Evolutionary conservation across 2,329 filamentous ascomycete species (phyloP).

Genomic region (Botrytis porri): DNA sequence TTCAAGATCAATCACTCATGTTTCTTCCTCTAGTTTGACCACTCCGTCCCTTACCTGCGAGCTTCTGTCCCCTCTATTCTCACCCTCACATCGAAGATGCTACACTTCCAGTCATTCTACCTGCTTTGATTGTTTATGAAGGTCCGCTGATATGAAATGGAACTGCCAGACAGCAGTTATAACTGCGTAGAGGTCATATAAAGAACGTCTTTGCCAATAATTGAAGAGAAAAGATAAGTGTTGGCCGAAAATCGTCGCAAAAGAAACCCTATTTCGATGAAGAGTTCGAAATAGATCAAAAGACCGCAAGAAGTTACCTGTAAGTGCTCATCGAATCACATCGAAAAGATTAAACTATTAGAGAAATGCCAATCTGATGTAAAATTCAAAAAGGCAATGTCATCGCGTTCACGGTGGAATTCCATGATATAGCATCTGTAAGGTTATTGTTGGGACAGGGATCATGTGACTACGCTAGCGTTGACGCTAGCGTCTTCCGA

Average conservation of each 20-base stretch:
- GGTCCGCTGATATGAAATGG: not conserved
- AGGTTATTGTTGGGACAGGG: too few relatives aligned
- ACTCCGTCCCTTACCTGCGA: rapidly evolving
- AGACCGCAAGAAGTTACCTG: too few relatives aligned
- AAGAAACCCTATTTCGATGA: rapidly evolving
- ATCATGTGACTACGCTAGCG: too few relatives aligned
- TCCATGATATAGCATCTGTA: too few relatives aligned
- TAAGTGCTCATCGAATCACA: not conserved
- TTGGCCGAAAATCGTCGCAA: not conserved
- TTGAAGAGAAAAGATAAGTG: not conserved
- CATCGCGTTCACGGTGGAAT: too few relatives aligned
- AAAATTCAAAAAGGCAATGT: not conserved
- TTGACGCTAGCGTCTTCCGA: too few relatives aligned
- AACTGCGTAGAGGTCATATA: rapidly evolving
- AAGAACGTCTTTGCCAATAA: not conserved
- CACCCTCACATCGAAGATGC: rapidly evolving
- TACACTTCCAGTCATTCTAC: rapidly evolving
- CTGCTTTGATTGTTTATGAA: not conserved
- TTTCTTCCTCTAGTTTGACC: not conserved
- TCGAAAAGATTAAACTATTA: too few relatives aligned
- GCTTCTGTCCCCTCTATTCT: rapidly evolving
- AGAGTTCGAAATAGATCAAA: not conserved
- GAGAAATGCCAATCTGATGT: too few relatives aligned
- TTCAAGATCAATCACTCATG: not conserved
- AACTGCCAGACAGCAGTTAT: not conserved